Base-by-base conservation (phyloP, 768 basidiomycete species). In the Termitomyces heimii region DNA sequence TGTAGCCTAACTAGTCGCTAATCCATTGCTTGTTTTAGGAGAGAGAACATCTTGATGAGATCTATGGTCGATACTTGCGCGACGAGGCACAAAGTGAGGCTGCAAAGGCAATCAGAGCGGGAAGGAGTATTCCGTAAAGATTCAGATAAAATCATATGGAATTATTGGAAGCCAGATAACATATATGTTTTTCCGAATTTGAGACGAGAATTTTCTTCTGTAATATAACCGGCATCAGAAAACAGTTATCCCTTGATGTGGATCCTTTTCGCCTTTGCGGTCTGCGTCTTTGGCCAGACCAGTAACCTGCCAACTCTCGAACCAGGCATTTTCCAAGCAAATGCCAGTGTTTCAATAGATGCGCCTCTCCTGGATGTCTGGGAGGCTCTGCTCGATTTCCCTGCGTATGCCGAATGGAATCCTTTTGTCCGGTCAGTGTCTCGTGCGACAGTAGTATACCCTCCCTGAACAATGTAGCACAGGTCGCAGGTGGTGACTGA, bases 51-150 rank as follows among this genome's bases (percentile, higher is more conserved):
- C 75, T 78, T 45, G 67, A 69, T 4, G 74, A 73, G 49, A 78
- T 85, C 1, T 81, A 81, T 58, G 77, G 71, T 8, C 76, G 83
- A 4, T 86, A 83, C 65, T 69, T 86, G 40, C 75, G 76, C 8
- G 76, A 86, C 61, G 81, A 83, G 60, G 77, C 81, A 2, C 76
- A 80, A 65, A 78, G 80, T 57, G 80, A 79, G 51, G 76, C 74
- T 31, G 81, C 81, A 0, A 81, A 79, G 59, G 82, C 80, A 5
- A 76, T 75, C 13, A 71, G 80, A 47, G 73, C 72, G 28, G 79
- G 80, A 5, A 67, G 70, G 57, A 55, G 59, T 8, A 68, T 82
- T 65, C 81, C 77, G 50, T 75, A 63, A 68, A 37, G 26, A 42
- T 13, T n/a, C 1, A 39, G 7, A 39, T 2, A 5, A 37, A 16